Evolutionary conservation across 139 green algal species (phyloP), one percentile per base, ranked within the genome.

Genomic region (Haematococcus lacustris): DNA sequence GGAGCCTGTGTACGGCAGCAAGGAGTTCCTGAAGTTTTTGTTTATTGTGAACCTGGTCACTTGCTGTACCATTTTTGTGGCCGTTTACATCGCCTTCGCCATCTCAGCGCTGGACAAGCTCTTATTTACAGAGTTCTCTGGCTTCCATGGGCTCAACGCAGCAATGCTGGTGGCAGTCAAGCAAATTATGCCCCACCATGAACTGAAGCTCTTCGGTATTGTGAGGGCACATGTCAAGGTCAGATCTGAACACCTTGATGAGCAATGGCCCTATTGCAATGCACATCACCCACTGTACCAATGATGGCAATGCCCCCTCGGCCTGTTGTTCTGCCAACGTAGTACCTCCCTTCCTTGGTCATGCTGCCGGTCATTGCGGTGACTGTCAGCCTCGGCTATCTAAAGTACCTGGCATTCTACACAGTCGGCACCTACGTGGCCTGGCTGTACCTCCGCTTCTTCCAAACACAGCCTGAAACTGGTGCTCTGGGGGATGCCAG

Each of bases 391-490:
- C 51, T 85, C 13, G 4, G 38, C 21, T 25, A 39, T 3, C n/a
- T 59, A 3, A 7, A 71, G 3, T n/a, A 38, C 6, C 59, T 96
- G 25, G 85, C 88, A 1, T 98, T 97, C 72, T 73, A 92, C 1
- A 9, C 91, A 0, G 82, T 88, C 43, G 93, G 91, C 34, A 85
- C 83, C 0, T 97, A 94, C 78, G 65, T 61, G 1, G 68, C 81
- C 21, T 98, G 93, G 93, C 32, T 96, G 26, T 98, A 98, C 79
- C 85, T 98, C 17, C 87, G 93, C 23, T 98, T 93, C 82, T 91
- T 93, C 71, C 92, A 97, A 70, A 74, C 66, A 26, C 87, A 93
- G 72, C 74, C 87, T 6, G 86, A 91, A 47, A 77, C 71, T 38
- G 59, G 51, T 39, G 39, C 38, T 61, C 76, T 85, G 38, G 91